phyloP scores from a whole-genome alignment of 1,284 basidiomycete genomes.

The Ganoderma sp. region DNA sequence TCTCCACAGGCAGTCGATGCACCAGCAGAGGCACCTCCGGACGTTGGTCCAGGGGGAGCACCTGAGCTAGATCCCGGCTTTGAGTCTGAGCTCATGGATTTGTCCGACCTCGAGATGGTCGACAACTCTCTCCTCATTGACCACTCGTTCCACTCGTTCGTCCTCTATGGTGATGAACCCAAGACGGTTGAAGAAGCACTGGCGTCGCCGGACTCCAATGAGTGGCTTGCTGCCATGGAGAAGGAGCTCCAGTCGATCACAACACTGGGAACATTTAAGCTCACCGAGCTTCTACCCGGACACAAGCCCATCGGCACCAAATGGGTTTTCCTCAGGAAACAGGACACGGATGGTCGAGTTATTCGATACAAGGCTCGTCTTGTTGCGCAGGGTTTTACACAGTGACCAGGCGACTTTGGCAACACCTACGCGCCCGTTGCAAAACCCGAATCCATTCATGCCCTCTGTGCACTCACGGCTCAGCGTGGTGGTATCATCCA shows the following conservation, averaged over 20 bases:
- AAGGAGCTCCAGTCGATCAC: slow-evolving; percentile 14
- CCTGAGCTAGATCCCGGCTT: not conserved
- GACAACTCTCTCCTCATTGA: slow-evolving; percentile 8
- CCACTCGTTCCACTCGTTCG: slow-evolving; percentile 4
- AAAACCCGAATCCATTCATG: no score
- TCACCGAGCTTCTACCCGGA: slow-evolving; percentile 7
- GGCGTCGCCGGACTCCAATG: slow-evolving; percentile 6
- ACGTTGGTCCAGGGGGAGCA: slow-evolving; percentile 8
- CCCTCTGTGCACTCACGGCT: no score
- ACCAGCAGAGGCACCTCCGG: not conserved
- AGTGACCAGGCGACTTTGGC: no score
- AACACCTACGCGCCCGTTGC: no score
- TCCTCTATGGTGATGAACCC: slow-evolving; percentile 11
- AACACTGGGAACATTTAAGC: slow-evolving; percentile 24
- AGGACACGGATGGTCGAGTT: slow-evolving; percentile 37
- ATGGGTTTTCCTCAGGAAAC: slow-evolving; percentile 46
- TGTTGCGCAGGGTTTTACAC: slow-evolving; percentile 36
- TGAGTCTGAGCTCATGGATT: no score
- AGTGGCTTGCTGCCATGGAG: slow-evolving; percentile 16
- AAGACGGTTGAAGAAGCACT: slow-evolving; percentile 9
- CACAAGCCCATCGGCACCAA: slow-evolving; percentile 31
- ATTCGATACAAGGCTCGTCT: slow-evolving; percentile 46
- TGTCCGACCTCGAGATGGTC: no score
- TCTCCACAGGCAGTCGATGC: not conserved
- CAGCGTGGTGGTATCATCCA: no score